Evolutionary conservation across 352 stramenopile species (phyloP), one percentile per base, ranked within the genome.

Genomic region (Pythium dissotocum): DNA sequence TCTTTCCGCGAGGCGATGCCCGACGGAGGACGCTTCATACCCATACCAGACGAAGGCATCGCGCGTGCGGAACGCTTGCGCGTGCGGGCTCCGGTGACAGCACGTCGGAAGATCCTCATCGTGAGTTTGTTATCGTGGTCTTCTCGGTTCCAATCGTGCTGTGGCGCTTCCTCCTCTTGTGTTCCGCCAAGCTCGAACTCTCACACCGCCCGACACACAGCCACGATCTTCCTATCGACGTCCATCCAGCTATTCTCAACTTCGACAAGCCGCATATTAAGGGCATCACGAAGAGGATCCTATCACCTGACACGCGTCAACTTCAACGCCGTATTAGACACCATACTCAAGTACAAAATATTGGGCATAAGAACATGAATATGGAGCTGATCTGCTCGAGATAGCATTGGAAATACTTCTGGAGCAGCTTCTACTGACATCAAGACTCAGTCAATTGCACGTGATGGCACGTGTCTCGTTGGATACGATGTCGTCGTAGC

Each of bases 71-170:
- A 72, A 26, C 68, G 68, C 52, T 70, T 70, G n/a, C 68, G 61
- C 35, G 66, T 58, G 7, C 63, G 63, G 4, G 58, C 32, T 28
- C 51, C 69, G 12, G 68, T 70, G 44, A 70, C 48, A 3, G 58
- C 62, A 24, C 68, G 61, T 24, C 68, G 62, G 33, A 75, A 70
- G 52, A 75, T 52, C 26, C 68, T 33, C 68, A 75, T 75, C 24
- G 48, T 38, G 44, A 13, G 24, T 6, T 53, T 51, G 44, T 2
- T 53, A 16, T 8, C 3, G 46, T 53, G 21, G 21, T 30, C 46
- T 53, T 53, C n/a, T 53, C 21, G 46, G 32, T 16, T 53, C 8
- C 46, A 53, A 53, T 53, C 21, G 46, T 32, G 46, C 46, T 53
- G 46, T 53, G 46, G 8, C 9, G 46, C n/a, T 30, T 30, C 46